Evolutionary conservation across 371 early-diverging fungal species (phyloP).

Genomic region (Mucor mucedo): DNA sequence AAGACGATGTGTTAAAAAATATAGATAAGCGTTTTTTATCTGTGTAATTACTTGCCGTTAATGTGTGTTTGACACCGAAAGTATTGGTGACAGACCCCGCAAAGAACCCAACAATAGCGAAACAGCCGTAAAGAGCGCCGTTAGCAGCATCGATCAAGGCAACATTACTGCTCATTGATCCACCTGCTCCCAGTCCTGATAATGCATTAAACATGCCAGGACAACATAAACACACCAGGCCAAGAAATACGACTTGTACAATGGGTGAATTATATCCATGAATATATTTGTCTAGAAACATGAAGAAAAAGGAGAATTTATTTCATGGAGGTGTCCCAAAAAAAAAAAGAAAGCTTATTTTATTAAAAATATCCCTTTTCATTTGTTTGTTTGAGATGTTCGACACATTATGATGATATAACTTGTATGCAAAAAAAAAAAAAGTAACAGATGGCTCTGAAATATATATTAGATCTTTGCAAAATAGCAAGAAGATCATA

Average conservation of each 20-base stretch:
- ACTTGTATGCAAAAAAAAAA: no score
- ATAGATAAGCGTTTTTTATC: not conserved
- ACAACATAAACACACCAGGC: constrained; percentile 78
- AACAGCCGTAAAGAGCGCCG: constrained; percentile 70
- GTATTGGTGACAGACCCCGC: constrained; percentile 67
- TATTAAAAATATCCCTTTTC: not conserved
- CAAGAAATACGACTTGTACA: constrained; percentile 71
- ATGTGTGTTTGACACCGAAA: constrained; percentile 57
- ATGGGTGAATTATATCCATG: constrained; percentile 49
- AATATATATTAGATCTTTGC: not conserved
- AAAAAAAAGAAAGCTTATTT: not conserved
- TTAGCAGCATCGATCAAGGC: constrained; percentile 70
- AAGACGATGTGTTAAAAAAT: not conserved
- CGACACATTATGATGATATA: no score
- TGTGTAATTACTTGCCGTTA: constrained; percentile 35
- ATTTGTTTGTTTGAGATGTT: no score
- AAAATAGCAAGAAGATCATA: not conserved
- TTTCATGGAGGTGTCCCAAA: not conserved
- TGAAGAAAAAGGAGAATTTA: constrained; percentile 2
- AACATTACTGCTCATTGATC: constrained; percentile 58
- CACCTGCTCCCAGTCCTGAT: constrained; percentile 56
- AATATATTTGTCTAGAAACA: constrained; percentile 10
- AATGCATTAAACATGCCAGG: constrained; percentile 76
- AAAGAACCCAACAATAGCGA: constrained; percentile 72
- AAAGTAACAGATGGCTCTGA: no score